phyloP scores from a whole-genome alignment of 345 rosid species.

The Trapa incisa region DNA sequence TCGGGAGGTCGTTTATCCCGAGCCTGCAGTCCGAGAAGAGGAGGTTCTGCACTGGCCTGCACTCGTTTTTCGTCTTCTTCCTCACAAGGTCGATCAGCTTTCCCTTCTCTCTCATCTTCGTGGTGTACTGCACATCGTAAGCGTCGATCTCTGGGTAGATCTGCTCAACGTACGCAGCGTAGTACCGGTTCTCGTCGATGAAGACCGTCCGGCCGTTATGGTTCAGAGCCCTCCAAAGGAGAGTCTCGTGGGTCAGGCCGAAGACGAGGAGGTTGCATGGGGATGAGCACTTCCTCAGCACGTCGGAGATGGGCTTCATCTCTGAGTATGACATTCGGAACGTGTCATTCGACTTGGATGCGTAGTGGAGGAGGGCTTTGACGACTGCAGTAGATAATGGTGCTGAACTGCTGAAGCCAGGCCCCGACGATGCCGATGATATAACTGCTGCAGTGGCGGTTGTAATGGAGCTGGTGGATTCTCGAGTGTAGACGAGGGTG shows the following conservation, averaged over 20 bases:
- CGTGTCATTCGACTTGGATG: constrained; percentile 65
- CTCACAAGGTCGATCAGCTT: constrained; percentile 44
- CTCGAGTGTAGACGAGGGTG: constrained; percentile 70
- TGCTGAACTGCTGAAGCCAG: constrained; percentile 15
- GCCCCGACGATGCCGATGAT: constrained; percentile 13
- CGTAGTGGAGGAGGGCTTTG: constrained; percentile 79
- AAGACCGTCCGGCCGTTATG: constrained; percentile 81
- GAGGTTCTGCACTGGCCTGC: constrained; percentile 78
- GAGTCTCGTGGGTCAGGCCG: constrained; percentile 79
- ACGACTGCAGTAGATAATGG: constrained; percentile 47
- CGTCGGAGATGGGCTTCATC: constrained; percentile 72
- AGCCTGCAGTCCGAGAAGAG: constrained; percentile 80
- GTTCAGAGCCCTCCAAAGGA: constrained; percentile 75
- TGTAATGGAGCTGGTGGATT: constrained; percentile 21
- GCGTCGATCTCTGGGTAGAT: constrained; percentile 80
- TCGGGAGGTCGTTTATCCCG: constrained; percentile 78
- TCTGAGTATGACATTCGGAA: constrained; percentile 68
- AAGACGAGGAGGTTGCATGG: constrained; percentile 85
- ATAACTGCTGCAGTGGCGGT: constrained; percentile 13
- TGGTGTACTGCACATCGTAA: constrained; percentile 86
- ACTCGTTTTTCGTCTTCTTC: constrained; percentile 47
- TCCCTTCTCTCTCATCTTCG: constrained; percentile 43
- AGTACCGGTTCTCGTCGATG: constrained; percentile 79
- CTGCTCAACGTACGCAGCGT: constrained; percentile 76
- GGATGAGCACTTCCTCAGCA: constrained; percentile 64